Conservation (phyloP, 257 asterid species). For the Salvia splendens region DNA sequence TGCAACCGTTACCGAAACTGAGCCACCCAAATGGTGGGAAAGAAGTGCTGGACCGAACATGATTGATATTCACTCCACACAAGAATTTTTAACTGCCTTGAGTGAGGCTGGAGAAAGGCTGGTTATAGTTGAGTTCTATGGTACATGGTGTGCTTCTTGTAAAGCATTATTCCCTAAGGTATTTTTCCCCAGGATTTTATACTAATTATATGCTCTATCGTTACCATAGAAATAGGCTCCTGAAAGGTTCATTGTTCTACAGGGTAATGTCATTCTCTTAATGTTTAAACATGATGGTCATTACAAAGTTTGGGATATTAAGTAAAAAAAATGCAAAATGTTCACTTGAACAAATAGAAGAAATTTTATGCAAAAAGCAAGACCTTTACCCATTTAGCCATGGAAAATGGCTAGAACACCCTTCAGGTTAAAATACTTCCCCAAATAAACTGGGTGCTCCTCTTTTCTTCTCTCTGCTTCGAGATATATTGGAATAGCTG, state of each 20-base stretch:
- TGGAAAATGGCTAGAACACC: neutral
- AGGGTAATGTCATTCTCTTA: neutral
- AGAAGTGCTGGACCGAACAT: conserved; percentile 83
- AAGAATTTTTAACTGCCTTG: conserved; percentile 71
- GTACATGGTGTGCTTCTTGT: conserved; percentile 97
- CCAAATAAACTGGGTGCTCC: neutral
- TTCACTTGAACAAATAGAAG: neutral
- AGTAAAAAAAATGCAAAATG: neutral
- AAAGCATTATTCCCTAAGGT: conserved; percentile 90
- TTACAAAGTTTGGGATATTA: neutral
- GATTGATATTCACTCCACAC: conserved; percentile 83
- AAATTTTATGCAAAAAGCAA: neutral
- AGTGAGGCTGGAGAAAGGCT: conserved; percentile 83
- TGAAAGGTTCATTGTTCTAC: conserved; percentile 9
- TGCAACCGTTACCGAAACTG: conserved; percentile 64
- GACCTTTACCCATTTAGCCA: neutral
- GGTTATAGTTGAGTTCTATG: conserved; percentile 85
- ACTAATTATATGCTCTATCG: neutral
- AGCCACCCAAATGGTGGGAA: conserved; percentile 93
- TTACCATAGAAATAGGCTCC: conserved; percentile 3
- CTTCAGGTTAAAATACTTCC: neutral
- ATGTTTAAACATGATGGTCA: neutral
- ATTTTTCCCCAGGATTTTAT: conserved; percentile 5
- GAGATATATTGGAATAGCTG: neutral
- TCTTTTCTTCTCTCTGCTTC: no score